These are phyloP conservation scores for Asterella californica DNA, from an alignment of 225 moss, liverwort and hornwort genomes.

Conservation along the genomic window DNA sequence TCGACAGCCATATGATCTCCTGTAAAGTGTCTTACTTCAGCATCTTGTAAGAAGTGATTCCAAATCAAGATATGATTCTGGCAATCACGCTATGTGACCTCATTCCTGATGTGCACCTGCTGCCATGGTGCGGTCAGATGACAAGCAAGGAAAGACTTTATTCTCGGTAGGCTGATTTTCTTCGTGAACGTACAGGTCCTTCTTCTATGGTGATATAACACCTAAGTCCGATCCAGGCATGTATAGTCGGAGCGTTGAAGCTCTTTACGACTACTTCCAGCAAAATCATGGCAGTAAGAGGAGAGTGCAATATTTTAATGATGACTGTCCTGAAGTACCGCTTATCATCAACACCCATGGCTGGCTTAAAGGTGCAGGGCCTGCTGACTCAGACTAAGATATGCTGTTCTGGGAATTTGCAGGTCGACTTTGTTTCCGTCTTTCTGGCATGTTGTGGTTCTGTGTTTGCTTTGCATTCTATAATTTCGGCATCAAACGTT, in stretches of 20 bases:
- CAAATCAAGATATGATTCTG: background rate
- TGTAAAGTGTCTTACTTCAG: background rate
- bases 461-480: background rate
- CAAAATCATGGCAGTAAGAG: constrained; percentile 18
- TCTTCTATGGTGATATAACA: constrained; percentile 84
- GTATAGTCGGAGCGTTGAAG: constrained; percentile 64
- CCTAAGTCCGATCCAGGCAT: constrained; percentile 88
- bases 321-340: constrained; percentile 39
- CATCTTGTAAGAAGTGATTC: background rate
- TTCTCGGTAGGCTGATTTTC: background rate
- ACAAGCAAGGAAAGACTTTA: background rate
- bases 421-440: background rate
- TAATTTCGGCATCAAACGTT: background rate
- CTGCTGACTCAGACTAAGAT: background rate
- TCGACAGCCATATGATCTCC: background rate
- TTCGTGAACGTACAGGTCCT: constrained; percentile 53
- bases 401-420: background rate
- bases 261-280: constrained; percentile 66
- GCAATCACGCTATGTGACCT: background rate
- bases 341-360: constrained; percentile 89
- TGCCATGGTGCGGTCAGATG: background rate
- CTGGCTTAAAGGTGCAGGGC: constrained; percentile 80
- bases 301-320: constrained; percentile 18
- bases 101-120: background rate
- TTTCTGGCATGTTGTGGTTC: background rate